phyloP scores from a whole-genome alignment of 352 stramenopile genomes.

The Bremia lactucae region DNA sequence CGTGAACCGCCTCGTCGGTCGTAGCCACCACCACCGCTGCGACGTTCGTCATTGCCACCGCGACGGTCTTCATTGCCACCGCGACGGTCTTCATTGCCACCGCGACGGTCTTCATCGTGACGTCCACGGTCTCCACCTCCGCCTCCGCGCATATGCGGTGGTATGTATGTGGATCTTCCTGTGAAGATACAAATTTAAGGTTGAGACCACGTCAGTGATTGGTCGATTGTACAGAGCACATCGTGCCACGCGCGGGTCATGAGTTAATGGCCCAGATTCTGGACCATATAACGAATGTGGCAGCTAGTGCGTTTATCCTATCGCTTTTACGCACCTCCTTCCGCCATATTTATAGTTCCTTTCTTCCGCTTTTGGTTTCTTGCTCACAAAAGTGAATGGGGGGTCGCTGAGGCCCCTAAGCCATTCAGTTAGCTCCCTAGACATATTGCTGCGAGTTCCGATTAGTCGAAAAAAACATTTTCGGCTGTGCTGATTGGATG shows the following conservation, averaged over 20 bases:
- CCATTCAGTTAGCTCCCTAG: slow-evolving; percentile 20
- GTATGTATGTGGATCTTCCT: slow-evolving; percentile 72
- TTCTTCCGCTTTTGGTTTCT: slow-evolving; percentile 23
- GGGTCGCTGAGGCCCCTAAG: slow-evolving; percentile 10
- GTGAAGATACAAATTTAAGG: slow-evolving; percentile 5
- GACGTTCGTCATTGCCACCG: slow-evolving; percentile 16
- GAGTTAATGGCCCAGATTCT: slow-evolving; percentile 1
- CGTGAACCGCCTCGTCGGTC: slow-evolving; percentile 27
- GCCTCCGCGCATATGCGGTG: slow-evolving; percentile 47
- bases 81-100: neutral
- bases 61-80: slow-evolving; percentile 3
- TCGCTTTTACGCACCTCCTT: slow-evolving; percentile 41
- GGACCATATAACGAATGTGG: neutral
- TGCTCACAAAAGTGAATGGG: slow-evolving; percentile 28
- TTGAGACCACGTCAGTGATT: slow-evolving; percentile 6
- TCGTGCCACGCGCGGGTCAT: neutral
- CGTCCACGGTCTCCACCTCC: slow-evolving; percentile 13
- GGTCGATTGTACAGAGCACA: neutral
- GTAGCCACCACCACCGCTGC: slow-evolving; percentile 16
- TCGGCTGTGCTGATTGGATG: no score
- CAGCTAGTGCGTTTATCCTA: no score
- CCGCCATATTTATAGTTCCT: slow-evolving; percentile 27
- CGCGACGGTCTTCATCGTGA: neutral
- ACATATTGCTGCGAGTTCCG: neutral
- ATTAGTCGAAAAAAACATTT: slow-evolving; percentile 24